A percentile compares a stretch with the other conserved stretches of the same genome.
phyloP scores from a whole-genome alignment of 441 rosid genomes.

The Brassica hybrid region DNA sequence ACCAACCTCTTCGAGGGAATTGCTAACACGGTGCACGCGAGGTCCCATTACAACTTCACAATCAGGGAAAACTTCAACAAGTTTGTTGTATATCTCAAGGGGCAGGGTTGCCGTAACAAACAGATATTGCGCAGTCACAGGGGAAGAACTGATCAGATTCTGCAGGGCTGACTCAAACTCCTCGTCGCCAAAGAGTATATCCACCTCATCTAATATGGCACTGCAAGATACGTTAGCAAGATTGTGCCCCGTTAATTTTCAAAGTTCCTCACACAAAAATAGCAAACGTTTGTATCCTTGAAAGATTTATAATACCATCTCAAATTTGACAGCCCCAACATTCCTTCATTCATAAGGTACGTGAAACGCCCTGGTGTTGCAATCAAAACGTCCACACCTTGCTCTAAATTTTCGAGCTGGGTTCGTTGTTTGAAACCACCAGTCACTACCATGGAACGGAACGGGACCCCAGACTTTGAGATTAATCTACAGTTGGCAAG shows the following conservation, averaged over 20 bases:
- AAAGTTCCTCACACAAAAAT: neutral
- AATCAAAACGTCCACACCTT: slow-evolving; percentile 57
- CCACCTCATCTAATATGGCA: slow-evolving; percentile 88
- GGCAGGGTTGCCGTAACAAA: slow-evolving; percentile 95
- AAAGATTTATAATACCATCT: slow-evolving; percentile 56
- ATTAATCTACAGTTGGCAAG: slow-evolving; percentile 73
- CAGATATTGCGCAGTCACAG: slow-evolving; percentile 75
- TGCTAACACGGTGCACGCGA: slow-evolving; percentile 81
- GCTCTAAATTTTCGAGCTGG: slow-evolving; percentile 80
- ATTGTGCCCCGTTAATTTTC: slow-evolving; percentile 15
- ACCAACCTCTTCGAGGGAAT: slow-evolving; percentile 84
- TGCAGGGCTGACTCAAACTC: slow-evolving; percentile 80
- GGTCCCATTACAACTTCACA: slow-evolving; percentile 92
- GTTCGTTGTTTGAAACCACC: slow-evolving; percentile 92
- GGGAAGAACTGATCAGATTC: slow-evolving; percentile 71
- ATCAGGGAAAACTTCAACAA: slow-evolving; percentile 82
- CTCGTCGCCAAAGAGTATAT: slow-evolving; percentile 78
- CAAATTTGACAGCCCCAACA: slow-evolving; percentile 66
- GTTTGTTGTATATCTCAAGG: slow-evolving; percentile 75
- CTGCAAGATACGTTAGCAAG: slow-evolving; percentile 52
- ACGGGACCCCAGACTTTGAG: slow-evolving; percentile 87
- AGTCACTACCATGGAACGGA: slow-evolving; percentile 86
- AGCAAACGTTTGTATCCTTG: slow-evolving; percentile 5
- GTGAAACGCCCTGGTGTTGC: slow-evolving; percentile 27
- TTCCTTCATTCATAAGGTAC: slow-evolving; percentile 74